Evolutionary conservation across 164 flowering plant species (phyloP).

Genomic region (Tetrastigma voinierianum): DNA sequence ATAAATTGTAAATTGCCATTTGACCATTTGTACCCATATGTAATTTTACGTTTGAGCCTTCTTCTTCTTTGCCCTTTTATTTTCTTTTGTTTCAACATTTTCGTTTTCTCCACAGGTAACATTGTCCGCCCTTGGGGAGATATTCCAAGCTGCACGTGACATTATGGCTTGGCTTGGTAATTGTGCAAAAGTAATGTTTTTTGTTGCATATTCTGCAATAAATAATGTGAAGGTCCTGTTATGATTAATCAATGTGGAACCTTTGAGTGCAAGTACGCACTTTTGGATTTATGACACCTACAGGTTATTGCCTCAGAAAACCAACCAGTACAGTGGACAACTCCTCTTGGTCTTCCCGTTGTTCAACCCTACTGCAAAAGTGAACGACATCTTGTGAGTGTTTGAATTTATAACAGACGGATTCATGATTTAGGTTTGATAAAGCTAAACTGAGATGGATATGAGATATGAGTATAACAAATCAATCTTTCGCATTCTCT

Average conservation of each 20-base stretch:
- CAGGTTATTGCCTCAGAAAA: constrained; percentile 87
- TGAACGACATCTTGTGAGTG: constrained; percentile 73
- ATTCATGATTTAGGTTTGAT: neutral
- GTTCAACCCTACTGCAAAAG: constrained; percentile 86
- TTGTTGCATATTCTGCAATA: neutral
- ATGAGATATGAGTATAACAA: too few species aligned
- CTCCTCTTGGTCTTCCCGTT: constrained; percentile 97
- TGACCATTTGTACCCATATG: too few species aligned
- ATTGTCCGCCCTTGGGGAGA: constrained; percentile 80
- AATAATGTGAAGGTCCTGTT: neutral
- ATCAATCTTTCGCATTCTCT: too few species aligned
- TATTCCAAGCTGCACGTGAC: constrained; percentile 84
- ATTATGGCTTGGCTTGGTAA: constrained; percentile 96
- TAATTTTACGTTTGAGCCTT: neutral
- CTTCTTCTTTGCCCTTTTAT: neutral
- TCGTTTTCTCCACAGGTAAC: constrained; percentile 53
- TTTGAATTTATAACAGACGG: neutral
- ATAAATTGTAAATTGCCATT: too few species aligned
- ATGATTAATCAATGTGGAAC: neutral
- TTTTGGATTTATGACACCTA: constrained; percentile 10
- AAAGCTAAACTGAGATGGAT: too few species aligned
- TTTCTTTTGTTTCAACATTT: neutral
- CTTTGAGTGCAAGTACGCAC: neutral
- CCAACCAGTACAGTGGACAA: constrained; percentile 86
- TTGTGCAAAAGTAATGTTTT: constrained; percentile 75